phyloP scores from a whole-genome alignment of 306 rosid species.

The Casuarina cunninghamiana region DNA sequence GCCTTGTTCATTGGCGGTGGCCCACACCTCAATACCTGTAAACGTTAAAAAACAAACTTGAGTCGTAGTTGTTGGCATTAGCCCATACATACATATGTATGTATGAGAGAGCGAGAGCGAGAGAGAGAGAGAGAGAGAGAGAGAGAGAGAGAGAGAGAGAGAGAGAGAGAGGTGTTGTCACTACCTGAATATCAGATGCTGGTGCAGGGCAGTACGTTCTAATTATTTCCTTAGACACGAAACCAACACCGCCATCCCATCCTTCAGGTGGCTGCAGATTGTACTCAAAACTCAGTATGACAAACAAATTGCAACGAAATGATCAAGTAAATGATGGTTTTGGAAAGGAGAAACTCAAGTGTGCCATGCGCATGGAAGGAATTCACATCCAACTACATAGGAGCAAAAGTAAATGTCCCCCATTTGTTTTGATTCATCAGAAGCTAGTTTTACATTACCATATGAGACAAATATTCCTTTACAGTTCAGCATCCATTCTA shows the following conservation, averaged over 20 bases:
- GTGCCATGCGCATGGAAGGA: too few relatives aligned
- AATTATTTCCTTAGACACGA: slow-evolving; percentile 49
- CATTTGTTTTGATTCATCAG: background rate
- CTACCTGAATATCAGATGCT: slow-evolving; percentile 48
- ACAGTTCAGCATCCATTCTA: background rate
- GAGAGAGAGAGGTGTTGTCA: background rate
- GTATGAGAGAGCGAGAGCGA: too few relatives aligned
- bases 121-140: background rate
- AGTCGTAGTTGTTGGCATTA: background rate
- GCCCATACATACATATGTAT: background rate
- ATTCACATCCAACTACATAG: too few relatives aligned
- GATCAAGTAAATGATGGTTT: background rate
- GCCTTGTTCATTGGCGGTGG: slow-evolving; percentile 64
- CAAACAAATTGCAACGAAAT: background rate
- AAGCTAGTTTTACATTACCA: background rate
- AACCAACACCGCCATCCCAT: slow-evolving; percentile 61
- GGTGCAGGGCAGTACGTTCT: slow-evolving; percentile 49
- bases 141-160: too few relatives aligned
- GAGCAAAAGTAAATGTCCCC: too few relatives aligned
- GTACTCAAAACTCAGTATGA: background rate
- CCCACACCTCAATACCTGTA: slow-evolving; percentile 52
- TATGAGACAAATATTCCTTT: background rate
- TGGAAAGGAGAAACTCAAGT: background rate
- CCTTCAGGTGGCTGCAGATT: slow-evolving; percentile 46
- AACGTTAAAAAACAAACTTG: background rate